Conservation (phyloP, 495 filamentous ascomycete species). For the Penicillium taxi region DNA sequence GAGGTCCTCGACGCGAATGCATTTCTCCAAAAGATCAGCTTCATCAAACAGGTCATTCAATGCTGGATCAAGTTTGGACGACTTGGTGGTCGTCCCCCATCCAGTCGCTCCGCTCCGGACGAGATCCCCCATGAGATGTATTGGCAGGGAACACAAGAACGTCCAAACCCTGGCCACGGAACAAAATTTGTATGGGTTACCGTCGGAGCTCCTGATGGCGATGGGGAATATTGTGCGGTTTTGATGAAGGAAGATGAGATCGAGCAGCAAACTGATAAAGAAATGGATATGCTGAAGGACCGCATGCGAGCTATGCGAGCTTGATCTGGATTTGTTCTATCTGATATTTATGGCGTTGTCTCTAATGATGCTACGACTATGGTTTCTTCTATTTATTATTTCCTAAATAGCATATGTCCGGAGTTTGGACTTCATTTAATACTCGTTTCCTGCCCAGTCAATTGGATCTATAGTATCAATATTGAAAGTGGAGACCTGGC, state of each 20-base stretch:
- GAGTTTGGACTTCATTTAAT: not conserved
- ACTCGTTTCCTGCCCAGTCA: too few relatives aligned
- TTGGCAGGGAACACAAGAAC: slow-evolving; percentile 62
- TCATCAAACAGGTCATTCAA: slow-evolving; percentile 60
- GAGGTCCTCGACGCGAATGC: slow-evolving; percentile 67
- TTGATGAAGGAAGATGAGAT: slow-evolving; percentile 25
- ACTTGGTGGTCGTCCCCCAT: slow-evolving; percentile 45
- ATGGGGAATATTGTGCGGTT: slow-evolving; percentile 46
- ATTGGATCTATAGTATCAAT: too few relatives aligned
- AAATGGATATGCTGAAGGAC: slow-evolving; percentile 31
- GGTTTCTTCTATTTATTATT: slow-evolving; percentile 4
- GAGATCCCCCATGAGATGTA: slow-evolving; percentile 46
- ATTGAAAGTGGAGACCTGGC: too few relatives aligned
- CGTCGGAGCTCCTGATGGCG: slow-evolving; percentile 68
- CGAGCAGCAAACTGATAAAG: slow-evolving; percentile 15
- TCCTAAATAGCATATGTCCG: not conserved
- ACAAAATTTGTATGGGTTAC: slow-evolving; percentile 79
- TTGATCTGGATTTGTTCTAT: slow-evolving; percentile 1
- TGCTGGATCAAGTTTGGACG: slow-evolving; percentile 68
- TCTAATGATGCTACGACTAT: slow-evolving; percentile 26
- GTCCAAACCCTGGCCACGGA: slow-evolving; percentile 37
- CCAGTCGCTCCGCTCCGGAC: slow-evolving; percentile 4
- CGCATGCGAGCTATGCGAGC: slow-evolving; percentile 26
- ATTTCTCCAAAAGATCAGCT: slow-evolving; percentile 71
- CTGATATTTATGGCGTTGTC: slow-evolving; percentile 14